Evolutionary conservation across 179 eudicot genomes (phyloP).

Genomic region (Vitellaria paradoxa): DNA sequence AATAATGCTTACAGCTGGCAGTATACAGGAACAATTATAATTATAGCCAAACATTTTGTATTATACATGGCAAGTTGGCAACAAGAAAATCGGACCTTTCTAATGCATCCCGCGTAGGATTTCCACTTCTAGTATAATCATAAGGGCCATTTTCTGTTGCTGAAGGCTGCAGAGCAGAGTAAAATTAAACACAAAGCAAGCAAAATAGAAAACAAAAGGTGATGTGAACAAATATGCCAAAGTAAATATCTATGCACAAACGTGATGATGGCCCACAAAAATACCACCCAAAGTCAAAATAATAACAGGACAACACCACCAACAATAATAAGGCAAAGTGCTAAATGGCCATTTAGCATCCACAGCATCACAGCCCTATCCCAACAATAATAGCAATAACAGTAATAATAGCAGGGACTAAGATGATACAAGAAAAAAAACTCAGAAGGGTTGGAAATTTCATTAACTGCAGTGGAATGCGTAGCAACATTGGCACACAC

Average conservation of each 20-base stretch:
- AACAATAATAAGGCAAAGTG: background rate
- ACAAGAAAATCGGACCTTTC: slow-evolving; percentile 51
- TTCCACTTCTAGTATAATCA: slow-evolving; percentile 97
- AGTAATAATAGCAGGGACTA: background rate
- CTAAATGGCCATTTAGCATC: slow-evolving; percentile 1
- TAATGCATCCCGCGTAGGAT: slow-evolving; percentile 86
- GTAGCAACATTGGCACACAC: background rate
- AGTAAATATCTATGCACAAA: background rate
- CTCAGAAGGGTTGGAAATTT: background rate
- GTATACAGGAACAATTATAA: slow-evolving; percentile 1
- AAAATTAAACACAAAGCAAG: background rate
- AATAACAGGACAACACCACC: background rate
- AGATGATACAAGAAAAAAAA: background rate
- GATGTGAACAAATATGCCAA: background rate
- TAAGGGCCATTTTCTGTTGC: slow-evolving; percentile 77
- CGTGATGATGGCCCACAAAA: background rate
- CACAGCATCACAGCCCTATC: background rate
- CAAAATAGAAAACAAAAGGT: background rate
- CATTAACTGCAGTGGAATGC: background rate
- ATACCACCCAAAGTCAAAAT: background rate
- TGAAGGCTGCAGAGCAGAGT: slow-evolving; percentile 57
- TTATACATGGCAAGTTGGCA: background rate
- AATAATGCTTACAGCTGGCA: background rate
- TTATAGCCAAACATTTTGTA: background rate
- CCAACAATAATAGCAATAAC: background rate